These are phyloP conservation scores for Pulveroboletus sp. DNA, from an alignment of 768 basidiomycete genomes.

Conservation along the genomic window DNA sequence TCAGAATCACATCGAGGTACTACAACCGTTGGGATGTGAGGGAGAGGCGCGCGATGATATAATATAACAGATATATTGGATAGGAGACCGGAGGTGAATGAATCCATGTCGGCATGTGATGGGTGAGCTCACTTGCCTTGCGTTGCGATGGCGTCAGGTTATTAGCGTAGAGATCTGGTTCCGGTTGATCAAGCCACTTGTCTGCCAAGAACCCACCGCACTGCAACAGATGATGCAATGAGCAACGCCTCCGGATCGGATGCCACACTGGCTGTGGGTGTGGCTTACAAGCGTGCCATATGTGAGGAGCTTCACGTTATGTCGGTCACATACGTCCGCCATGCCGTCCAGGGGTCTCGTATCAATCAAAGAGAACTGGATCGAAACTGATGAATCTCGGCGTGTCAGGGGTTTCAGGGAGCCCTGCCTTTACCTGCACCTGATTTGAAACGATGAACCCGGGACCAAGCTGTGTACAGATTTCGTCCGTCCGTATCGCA, in stretches of 20 bases:
- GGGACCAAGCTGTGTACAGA: slow-evolving; percentile 68
- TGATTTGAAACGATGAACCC: slow-evolving; percentile 78
- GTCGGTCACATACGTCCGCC: slow-evolving; percentile 69
- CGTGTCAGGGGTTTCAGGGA: not conserved
- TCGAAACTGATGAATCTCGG: slow-evolving; percentile 7
- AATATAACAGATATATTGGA: not conserved
- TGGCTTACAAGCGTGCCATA: slow-evolving; percentile 72
- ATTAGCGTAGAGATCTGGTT: slow-evolving; percentile 68
- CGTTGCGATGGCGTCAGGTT: slow-evolving; percentile 76
- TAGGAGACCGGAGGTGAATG: not conserved
- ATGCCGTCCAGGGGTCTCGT: slow-evolving; percentile 72
- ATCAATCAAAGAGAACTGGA: slow-evolving; percentile 78
- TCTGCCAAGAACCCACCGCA: slow-evolving; percentile 82
- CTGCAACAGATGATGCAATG: slow-evolving; percentile 34
- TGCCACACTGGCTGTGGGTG: not conserved
- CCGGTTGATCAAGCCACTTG: slow-evolving; percentile 60
- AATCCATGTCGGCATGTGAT: not conserved
- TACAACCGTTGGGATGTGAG: slow-evolving; percentile 22
- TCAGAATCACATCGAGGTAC: slow-evolving; percentile 82
- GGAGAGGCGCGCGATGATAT: not conserved
- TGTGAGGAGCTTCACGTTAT: slow-evolving; percentile 69
- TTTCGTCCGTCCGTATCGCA: slow-evolving; percentile 67
- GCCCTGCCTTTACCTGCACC: slow-evolving; percentile 53
- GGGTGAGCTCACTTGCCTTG: slow-evolving; percentile 47
- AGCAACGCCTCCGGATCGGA: not conserved